Conservation (phyloP, 345 rosid genomes). For the Aquilaria sinensis region DNA sequence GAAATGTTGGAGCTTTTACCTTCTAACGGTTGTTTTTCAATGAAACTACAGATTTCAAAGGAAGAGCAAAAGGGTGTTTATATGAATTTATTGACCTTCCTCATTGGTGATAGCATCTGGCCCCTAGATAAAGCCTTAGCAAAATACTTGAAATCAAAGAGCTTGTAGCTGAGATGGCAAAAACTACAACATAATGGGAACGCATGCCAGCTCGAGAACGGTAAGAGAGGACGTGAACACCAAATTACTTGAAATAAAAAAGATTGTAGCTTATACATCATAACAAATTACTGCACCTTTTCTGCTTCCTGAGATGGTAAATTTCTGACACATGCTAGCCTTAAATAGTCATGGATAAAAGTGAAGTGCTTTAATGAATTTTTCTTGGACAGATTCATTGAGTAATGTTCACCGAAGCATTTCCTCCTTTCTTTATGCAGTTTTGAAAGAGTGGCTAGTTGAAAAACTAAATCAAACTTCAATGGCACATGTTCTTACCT, state of each 20-base stretch:
- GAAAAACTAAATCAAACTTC: not conserved
- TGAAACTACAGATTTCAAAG: slow-evolving; percentile 70
- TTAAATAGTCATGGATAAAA: no score
- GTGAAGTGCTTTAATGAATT: not conserved
- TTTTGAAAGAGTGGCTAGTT: slow-evolving; percentile 85
- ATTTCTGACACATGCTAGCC: slow-evolving; percentile 4
- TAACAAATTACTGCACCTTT: slow-evolving; percentile 94
- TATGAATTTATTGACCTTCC: slow-evolving; percentile 93
- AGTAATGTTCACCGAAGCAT: slow-evolving; percentile 1
- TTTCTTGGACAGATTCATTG: not conserved
- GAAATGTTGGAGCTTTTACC: not conserved
- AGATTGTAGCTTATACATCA: slow-evolving; percentile 62
- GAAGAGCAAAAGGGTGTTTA: slow-evolving; percentile 99
- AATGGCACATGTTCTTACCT: not conserved
- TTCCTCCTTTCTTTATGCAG: slow-evolving; percentile 30
- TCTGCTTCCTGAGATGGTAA: slow-evolving; percentile 99
- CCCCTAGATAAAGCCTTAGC: slow-evolving; percentile 97
- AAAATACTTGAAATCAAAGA: slow-evolving; percentile 92
- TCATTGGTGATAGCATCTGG: slow-evolving; percentile 92
- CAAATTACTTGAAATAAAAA: no score
- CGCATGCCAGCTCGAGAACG: slow-evolving; percentile 89
- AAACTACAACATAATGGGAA: slow-evolving; percentile 79
- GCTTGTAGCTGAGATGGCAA: slow-evolving; percentile 94
- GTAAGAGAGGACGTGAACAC: slow-evolving; percentile 67
- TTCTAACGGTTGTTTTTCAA: no score